Evolutionary conservation across 225 moss, liverwort and hornwort genomes (phyloP).

Genomic region (Thuidium tamariscinum): DNA sequence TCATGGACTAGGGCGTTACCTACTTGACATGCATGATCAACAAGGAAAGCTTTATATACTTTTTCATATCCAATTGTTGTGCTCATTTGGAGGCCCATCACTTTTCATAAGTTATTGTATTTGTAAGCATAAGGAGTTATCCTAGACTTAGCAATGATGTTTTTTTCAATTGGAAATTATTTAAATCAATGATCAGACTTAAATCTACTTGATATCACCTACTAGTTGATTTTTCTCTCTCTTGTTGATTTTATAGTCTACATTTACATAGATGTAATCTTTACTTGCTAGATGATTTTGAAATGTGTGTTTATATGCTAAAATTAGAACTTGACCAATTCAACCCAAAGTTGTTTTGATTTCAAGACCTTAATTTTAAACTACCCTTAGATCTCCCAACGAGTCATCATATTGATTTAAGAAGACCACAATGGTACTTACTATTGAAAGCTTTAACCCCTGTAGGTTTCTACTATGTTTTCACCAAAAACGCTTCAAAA

Average conservation of each 20-base stretch:
- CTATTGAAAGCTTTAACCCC: neutral
- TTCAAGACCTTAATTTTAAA: neutral
- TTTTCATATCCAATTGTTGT: too few relatives aligned
- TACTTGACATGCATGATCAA: neutral
- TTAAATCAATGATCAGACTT: neutral
- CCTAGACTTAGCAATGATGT: neutral
- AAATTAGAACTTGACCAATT: neutral
- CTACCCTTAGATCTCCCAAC: rapidly evolving
- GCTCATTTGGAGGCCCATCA: too few relatives aligned
- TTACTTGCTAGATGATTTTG: neutral
- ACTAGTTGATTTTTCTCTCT: neutral
- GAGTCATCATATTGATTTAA: neutral
- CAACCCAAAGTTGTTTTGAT: too few relatives aligned
- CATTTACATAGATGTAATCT: neutral
- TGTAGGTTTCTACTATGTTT: too few relatives aligned
- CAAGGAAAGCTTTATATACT: too few relatives aligned
- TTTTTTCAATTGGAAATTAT: rapidly evolving
- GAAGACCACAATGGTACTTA: neutral
- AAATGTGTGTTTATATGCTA: neutral
- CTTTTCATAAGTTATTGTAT: too few relatives aligned
- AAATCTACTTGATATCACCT: rapidly evolving
- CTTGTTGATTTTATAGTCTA: neutral
- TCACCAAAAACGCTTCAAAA: too few relatives aligned
- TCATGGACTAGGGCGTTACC: too few relatives aligned
- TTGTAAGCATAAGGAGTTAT: rapidly evolving